Percentiles rank a stretch among this genome's conserved stretches.
Evolutionary conservation across 139 green algal species (phyloP).

Genomic region (Micractinium sp.): DNA sequence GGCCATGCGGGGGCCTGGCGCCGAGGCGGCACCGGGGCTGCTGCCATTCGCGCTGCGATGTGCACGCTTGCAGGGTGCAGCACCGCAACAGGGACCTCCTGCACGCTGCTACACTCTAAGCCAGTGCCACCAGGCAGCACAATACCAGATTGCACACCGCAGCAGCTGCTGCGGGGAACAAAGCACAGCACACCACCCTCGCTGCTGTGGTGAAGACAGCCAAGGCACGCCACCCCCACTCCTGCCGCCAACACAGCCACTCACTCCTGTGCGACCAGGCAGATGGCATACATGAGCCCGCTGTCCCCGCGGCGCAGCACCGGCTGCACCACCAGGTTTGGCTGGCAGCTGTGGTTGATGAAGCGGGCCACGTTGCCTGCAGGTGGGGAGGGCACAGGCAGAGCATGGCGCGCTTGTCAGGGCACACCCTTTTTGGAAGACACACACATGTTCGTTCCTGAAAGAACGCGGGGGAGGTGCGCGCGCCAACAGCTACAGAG

Average conservation of each 20-base stretch:
- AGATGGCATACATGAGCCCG: slow-evolving; percentile 59
- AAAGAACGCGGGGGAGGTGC: too few species aligned
- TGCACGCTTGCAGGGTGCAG: too few species aligned
- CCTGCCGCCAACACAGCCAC: background rate
- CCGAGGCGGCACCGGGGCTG: too few species aligned
- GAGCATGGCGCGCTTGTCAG: background rate
- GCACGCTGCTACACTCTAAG: too few species aligned
- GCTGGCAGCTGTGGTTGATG: slow-evolving; percentile 76
- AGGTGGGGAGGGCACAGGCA: background rate
- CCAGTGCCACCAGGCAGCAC: too few species aligned
- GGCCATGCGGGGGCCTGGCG: too few species aligned
- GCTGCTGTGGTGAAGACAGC: background rate
- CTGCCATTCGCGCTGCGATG: too few species aligned
- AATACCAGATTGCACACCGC: background rate
- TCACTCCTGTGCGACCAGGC: slow-evolving; percentile 43
- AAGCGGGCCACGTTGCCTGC: slow-evolving; percentile 78
- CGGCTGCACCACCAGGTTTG: slow-evolving; percentile 66
- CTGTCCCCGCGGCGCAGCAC: slow-evolving; percentile 56
- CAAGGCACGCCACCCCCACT: too few species aligned
- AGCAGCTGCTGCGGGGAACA: background rate
- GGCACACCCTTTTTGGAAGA: background rate
- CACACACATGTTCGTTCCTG: too few species aligned
- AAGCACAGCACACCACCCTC: background rate
- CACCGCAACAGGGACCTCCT: too few species aligned
- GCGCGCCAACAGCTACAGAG: too few species aligned